These are phyloP conservation scores for Populus hybrid DNA, from an alignment of 441 rosid genomes.

Conservation along the genomic window DNA sequence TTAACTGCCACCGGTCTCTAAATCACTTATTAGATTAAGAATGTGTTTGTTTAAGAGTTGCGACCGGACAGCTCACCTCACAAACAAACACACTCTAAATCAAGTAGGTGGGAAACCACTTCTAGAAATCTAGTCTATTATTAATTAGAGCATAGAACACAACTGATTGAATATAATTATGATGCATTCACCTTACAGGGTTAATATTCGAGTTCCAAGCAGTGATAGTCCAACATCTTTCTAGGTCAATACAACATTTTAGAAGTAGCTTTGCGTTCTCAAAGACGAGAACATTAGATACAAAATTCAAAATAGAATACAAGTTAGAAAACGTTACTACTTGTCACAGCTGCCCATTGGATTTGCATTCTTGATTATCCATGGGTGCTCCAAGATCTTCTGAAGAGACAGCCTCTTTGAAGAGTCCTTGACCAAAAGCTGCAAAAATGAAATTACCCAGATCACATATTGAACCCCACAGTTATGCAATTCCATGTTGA, in stretches of 20 bases:
- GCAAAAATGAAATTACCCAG: constrained; percentile 24
- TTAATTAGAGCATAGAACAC: not conserved
- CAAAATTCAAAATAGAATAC: not conserved
- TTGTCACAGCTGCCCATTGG: constrained; percentile 45
- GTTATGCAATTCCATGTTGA: not conserved
- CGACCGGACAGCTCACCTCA: too few species aligned
- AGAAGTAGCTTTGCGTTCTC: not conserved
- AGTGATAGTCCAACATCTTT: not conserved
- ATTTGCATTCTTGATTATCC: constrained; percentile 81
- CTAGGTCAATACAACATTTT: not conserved
- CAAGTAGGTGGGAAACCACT: too few species aligned
- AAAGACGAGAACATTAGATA: not conserved
- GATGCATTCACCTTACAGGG: not conserved
- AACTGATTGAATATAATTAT: not conserved
- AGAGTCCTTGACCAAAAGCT: constrained; percentile 90
- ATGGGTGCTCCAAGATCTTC: constrained; percentile 84
- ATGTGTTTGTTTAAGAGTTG: too few species aligned
- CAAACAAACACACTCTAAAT: too few species aligned
- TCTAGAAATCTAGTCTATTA: too few species aligned
- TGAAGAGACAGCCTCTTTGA: constrained; percentile 70
- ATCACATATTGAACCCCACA: not conserved
- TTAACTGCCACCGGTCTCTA: too few species aligned
- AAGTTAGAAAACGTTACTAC: constrained; percentile 2
- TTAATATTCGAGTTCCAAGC: not conserved
- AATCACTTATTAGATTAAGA: too few species aligned